Conservation (phyloP, 2,329 filamentous ascomycete species). For the Fusarium sororula region DNA sequence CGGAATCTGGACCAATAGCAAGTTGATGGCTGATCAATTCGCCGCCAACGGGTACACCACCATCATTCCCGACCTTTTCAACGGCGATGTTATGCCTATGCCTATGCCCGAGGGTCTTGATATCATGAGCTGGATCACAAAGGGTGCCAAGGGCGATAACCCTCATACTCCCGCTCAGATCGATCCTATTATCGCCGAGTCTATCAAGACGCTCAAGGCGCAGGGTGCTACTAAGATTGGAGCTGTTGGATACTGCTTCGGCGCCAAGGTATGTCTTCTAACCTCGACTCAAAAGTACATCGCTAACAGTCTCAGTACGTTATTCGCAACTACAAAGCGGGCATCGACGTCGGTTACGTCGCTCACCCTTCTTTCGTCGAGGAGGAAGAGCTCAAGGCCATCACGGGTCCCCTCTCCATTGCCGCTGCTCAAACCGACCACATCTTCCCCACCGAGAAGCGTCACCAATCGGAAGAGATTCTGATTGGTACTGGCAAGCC, state of each 20-base stretch:
- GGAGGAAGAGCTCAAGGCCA: constrained; percentile 65
- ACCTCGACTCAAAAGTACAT: accelerated
- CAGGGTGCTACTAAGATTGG: constrained; percentile 63
- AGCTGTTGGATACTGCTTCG: constrained; percentile 72
- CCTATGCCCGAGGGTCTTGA: constrained; percentile 44
- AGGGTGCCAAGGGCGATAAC: constrained; percentile 59
- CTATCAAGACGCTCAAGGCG: constrained; percentile 64
- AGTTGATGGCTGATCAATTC: constrained; percentile 53
- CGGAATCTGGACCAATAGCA: constrained; percentile 52
- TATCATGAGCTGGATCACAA: constrained; percentile 46
- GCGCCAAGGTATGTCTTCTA: constrained; percentile 62
- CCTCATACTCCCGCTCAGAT: constrained; percentile 49
- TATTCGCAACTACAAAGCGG: constrained; percentile 68
- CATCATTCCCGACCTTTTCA: constrained; percentile 51
- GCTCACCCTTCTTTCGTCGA: constrained; percentile 72
- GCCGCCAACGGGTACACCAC: constrained; percentile 52
- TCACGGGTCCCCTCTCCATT: constrained; percentile 67
- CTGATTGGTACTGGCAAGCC: constrained; percentile 61
- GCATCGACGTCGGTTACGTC: constrained; percentile 66
- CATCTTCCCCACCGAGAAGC: constrained; percentile 65
- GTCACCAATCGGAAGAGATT: constrained; percentile 67
- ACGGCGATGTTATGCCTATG: constrained; percentile 46
- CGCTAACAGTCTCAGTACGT: constrained; percentile 63
- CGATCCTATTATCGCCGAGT: constrained; percentile 47
- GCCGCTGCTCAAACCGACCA: constrained; percentile 70